A percentile compares a stretch with the other conserved stretches of the same genome.
Evolutionary conservation across 2,329 filamentous ascomycete genomes (phyloP).

Genomic region (Ophiostoma quercus): DNA sequence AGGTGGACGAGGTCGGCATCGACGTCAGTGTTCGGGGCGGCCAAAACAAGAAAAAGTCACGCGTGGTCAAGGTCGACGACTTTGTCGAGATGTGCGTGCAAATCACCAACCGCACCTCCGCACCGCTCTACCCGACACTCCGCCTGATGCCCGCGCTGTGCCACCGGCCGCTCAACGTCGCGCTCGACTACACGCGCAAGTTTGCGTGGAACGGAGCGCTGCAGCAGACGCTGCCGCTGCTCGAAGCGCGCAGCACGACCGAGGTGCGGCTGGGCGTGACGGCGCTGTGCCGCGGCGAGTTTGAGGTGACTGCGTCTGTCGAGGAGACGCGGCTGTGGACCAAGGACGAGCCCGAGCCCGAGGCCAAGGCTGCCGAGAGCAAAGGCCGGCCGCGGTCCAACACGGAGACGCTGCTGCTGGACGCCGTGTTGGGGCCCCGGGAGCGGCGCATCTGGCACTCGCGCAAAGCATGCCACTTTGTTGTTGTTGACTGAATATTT

Average conservation of each 20-base stretch:
- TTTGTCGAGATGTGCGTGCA: conserved; percentile 67
- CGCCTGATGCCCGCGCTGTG: conserved; percentile 72
- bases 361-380: conserved; percentile 17
- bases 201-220: conserved; percentile 80
- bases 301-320: conserved; percentile 73
- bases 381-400: conserved; percentile 43
- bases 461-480: conserved; percentile 51
- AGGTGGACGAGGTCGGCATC: conserved; percentile 71
- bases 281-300: conserved; percentile 71
- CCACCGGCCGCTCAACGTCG: conserved; percentile 64
- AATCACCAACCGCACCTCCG: conserved; percentile 66
- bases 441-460: conserved; percentile 63
- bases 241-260: conserved; percentile 54
- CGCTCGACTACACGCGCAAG: conserved; percentile 75
- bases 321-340: conserved; percentile 66
- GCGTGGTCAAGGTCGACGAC: conserved; percentile 45
- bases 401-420: conserved; percentile 54
- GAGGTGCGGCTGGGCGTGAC: conserved; percentile 65
- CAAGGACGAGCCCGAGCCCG: conserved; percentile 27
- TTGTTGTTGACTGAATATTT: conserved; percentile 44
- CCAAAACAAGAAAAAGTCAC: conserved; percentile 13
- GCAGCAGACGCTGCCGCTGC: conserved; percentile 63
- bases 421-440: conserved; percentile 53
- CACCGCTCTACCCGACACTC: conserved; percentile 65
- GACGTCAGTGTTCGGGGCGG: conserved; percentile 47